Percentiles rank a stretch among this genome's conserved stretches.
These are phyloP conservation scores for Aspergillus aculeatus DNA, from an alignment of 2,329 filamentous ascomycete species.

Conservation along the genomic window DNA sequence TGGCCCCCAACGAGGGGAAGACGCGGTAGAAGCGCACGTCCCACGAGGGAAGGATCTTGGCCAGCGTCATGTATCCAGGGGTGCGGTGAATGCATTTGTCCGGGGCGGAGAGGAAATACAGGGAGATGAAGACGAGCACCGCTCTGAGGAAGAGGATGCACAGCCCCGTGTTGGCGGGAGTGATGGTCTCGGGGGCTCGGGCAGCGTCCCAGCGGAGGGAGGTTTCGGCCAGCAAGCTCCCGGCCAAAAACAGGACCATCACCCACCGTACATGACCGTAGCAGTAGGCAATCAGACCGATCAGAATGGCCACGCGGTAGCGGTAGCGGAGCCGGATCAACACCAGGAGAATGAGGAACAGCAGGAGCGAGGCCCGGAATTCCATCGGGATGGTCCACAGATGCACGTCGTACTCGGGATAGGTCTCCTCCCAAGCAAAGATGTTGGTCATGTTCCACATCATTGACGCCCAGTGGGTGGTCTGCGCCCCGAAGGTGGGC, in stretches of 20 bases:
- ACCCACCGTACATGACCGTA: background rate
- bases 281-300: background rate
- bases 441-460: background rate
- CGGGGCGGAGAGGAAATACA: background rate
- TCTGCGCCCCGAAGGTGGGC: background rate
- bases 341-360: background rate
- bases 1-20: background rate
- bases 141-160: background rate
- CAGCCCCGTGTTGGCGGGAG: background rate
- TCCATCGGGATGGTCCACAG: background rate
- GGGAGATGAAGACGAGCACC: background rate
- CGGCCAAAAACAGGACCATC: background rate
- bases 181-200: too few species aligned
- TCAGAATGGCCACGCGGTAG: background rate
- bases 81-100: background rate
- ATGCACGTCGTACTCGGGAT: background rate
- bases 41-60: background rate
- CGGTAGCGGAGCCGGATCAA: background rate
- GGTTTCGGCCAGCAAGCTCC: background rate
- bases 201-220: background rate
- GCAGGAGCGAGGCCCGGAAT: background rate
- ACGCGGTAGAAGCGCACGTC: background rate
- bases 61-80: background rate
- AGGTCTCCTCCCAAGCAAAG: background rate
- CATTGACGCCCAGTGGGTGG: background rate